These are phyloP conservation scores for Leccinum disarticulatum DNA, from an alignment of 768 basidiomycete genomes.

Conservation along the genomic window DNA sequence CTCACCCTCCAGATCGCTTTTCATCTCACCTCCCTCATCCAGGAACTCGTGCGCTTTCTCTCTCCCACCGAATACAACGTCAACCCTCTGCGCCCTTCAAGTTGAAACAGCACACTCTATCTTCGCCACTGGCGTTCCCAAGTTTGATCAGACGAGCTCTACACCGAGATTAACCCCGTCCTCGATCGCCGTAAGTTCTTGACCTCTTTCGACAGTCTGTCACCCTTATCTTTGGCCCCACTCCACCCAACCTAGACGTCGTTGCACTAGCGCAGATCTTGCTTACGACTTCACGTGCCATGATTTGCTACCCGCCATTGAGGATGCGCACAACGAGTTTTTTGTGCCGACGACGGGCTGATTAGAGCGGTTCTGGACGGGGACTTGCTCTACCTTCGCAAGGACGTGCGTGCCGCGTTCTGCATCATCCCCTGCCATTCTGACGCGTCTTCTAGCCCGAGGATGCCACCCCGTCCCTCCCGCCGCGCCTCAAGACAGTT, in stretches of 20 bases:
- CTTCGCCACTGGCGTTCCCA: constrained; percentile 91
- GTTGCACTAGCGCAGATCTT: constrained; percentile 76
- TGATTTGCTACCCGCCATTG: constrained; percentile 42
- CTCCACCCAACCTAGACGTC: constrained; percentile 41
- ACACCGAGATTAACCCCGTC: constrained; percentile 89
- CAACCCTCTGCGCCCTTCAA: constrained; percentile 77
- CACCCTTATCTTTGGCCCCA: constrained; percentile 45
- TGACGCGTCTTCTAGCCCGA: constrained; percentile 53
- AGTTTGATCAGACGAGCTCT: constrained; percentile 84
- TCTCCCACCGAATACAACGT: constrained; percentile 78
- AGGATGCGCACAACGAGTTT: constrained; percentile 50
- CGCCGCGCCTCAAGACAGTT: constrained; percentile 74
- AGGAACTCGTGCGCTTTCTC: constrained; percentile 89
- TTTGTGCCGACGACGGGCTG: constrained; percentile 69
- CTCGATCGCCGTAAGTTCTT: constrained; percentile 72
- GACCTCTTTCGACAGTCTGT: constrained; percentile 75
- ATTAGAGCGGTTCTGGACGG: constrained; percentile 77
- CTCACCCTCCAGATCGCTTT: constrained; percentile 1
- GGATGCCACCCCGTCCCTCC: constrained; percentile 75
- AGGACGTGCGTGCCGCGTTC: constrained; percentile 50
- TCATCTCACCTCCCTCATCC: constrained; percentile 15
- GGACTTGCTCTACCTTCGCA: constrained; percentile 60
- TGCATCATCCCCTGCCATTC: neutral
- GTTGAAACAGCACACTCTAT: constrained; percentile 91
- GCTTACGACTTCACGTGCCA: constrained; percentile 93